These are phyloP conservation scores for Viola odorata DNA, from an alignment of 345 rosid species.

Conservation along the genomic window DNA sequence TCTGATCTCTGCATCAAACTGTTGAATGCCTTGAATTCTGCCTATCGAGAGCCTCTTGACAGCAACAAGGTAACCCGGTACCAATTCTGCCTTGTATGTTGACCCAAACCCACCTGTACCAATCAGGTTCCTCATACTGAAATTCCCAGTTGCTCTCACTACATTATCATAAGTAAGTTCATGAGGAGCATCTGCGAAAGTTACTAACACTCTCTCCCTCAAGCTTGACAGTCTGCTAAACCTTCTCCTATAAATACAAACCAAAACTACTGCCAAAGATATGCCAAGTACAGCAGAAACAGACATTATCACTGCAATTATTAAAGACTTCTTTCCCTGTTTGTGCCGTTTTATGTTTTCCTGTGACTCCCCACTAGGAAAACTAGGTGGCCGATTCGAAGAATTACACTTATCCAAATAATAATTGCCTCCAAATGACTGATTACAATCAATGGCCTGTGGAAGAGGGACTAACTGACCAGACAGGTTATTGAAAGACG, in stretches of 20 bases:
- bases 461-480: slow-evolving; percentile 42
- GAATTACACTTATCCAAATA: slow-evolving; percentile 28
- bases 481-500: slow-evolving; percentile 54
- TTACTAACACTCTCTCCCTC: slow-evolving; percentile 41
- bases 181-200: slow-evolving; percentile 50
- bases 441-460: slow-evolving; percentile 29
- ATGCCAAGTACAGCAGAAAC: slow-evolving; percentile 28
- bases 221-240: slow-evolving; percentile 18
- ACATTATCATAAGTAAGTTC: slow-evolving; percentile 51
- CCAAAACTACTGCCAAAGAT: slow-evolving; percentile 17
- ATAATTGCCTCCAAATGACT: slow-evolving; percentile 32
- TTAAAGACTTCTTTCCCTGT: slow-evolving; percentile 21
- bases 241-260: slow-evolving; percentile 27
- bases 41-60: slow-evolving; percentile 60
- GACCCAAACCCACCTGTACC: slow-evolving; percentile 71
- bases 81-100: slow-evolving; percentile 60
- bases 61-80: slow-evolving; percentile 52
- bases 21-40: slow-evolving; percentile 55
- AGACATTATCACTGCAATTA: slow-evolving; percentile 32
- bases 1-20: slow-evolving; percentile 67
- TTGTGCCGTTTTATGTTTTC: slow-evolving; percentile 18
- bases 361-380: slow-evolving; percentile 14
- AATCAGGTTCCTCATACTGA: slow-evolving; percentile 48
- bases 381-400: slow-evolving; percentile 6
- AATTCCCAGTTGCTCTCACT: slow-evolving; percentile 49